Base-by-base conservation (phyloP, 352 stramenopile species). In the Phytopythium cucurbitacearum region DNA sequence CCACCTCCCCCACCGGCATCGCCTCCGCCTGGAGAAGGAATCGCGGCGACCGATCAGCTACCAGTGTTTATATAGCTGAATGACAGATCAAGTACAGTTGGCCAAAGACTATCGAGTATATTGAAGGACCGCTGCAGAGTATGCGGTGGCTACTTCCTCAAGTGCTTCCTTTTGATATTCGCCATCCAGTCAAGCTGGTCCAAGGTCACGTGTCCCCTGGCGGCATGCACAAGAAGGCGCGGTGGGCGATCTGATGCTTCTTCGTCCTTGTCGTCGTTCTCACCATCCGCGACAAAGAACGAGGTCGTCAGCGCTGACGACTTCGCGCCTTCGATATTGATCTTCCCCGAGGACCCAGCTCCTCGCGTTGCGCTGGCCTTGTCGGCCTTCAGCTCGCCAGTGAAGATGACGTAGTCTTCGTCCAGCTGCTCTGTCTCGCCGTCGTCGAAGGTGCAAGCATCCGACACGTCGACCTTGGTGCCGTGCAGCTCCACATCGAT, bases 151-250 rank as follows among this genome's bases (percentile, higher is more conserved):
- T 67, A 75, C 62, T 56, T 48, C 43, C 71, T 68, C 34, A 85
- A 58, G 59, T 89, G 71, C 51, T 89, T 87, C 53, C 74, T 75
- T 56, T 88, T 88, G 58, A 92, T 67, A 55, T 92, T 89, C 38
- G 74, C 76, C 76, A 90, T 92, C 81, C 79, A 92, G 58, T 83
- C 76, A 9, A 90, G 62, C 54, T 92, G 81, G 40, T 80, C 67
- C 34, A 80, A 58, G 32, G 47, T 61, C 15, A 87, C 73, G 7
- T 62, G 50, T 35, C 73, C 76, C 34, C 57, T 69, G 21, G 67
- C 52, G 1, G 76, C 58, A 46, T 87, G 76, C 36, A 83, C 76
- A 50, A 87, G 69, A 11, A 85, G 61, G 10, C 65, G 56, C 37
- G 75, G 60, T 5, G 42, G 35, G 34, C 59, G 57, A 9, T 41